Evolutionary conservation across 2,329 filamentous ascomycete species (phyloP).

Genomic region (Ophiostoma perfectum): DNA sequence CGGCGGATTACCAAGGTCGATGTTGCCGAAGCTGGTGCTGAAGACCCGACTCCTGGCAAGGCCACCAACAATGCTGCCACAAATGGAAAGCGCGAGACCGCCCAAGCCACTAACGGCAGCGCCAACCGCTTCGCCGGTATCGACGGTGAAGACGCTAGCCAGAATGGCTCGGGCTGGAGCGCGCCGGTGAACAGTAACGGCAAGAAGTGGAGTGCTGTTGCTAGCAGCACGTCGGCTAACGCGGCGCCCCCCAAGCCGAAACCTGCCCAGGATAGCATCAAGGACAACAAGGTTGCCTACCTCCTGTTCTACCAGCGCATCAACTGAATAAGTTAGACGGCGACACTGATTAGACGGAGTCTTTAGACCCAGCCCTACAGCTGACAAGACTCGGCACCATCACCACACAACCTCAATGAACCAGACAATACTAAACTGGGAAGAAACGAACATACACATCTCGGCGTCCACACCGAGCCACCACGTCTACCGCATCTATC

Average conservation of each 20-base stretch:
- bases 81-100: background rate
- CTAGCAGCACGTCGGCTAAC: constrained; percentile 48
- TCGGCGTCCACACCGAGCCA: background rate
- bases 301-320: constrained; percentile 90
- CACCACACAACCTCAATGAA: too few species aligned
- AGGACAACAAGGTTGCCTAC: constrained; percentile 96
- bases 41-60: constrained; percentile 51
- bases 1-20: constrained; percentile 80
- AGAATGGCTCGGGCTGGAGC: constrained; percentile 62
- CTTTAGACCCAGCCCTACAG: too few species aligned
- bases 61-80: constrained; percentile 41
- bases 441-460: too few species aligned
- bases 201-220: constrained; percentile 67
- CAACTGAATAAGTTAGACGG: constrained; percentile 30
- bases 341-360: too few species aligned
- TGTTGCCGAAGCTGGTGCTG: constrained; percentile 72
- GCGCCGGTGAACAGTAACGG: constrained; percentile 53
- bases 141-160: constrained; percentile 60
- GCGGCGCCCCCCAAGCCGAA: constrained; percentile 48
- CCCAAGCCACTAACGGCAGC: constrained; percentile 40
- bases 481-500: too few species aligned
- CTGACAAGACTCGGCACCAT: too few species aligned
- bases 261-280: constrained; percentile 59
- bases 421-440: background rate
- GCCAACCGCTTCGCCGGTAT: constrained; percentile 71